A percentile compares a stretch with the other conserved stretches of the same genome.
These are phyloP conservation scores for Picochlorum sp. DNA, from an alignment of 139 green algal genomes.

Conservation along the genomic window DNA sequence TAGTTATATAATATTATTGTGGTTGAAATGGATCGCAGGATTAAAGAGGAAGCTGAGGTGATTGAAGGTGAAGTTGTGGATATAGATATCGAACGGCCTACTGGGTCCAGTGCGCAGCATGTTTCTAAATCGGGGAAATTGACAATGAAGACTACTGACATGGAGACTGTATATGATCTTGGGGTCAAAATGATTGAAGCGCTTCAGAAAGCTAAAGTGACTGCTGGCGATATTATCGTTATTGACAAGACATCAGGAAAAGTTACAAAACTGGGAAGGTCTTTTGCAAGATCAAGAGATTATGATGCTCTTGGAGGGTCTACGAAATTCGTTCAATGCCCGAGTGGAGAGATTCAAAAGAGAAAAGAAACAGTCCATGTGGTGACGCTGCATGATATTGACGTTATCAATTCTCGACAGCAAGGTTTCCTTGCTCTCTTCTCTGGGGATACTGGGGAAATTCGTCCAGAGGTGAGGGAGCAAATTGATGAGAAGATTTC, in stretches of 20 bases:
- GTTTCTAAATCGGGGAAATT: constrained; percentile 83
- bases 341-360: constrained; percentile 95
- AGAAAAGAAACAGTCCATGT: constrained; percentile 96
- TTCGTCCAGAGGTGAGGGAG: constrained; percentile 81
- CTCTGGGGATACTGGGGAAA: constrained; percentile 95
- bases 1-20: not conserved
- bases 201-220: constrained; percentile 77
- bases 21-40: constrained; percentile 23
- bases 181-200: constrained; percentile 87
- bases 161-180: constrained; percentile 99
- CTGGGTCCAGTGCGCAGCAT: constrained; percentile 43
- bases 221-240: constrained; percentile 86
- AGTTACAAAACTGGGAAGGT: constrained; percentile 84
- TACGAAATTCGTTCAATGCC: constrained; percentile 96
- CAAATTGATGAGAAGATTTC: constrained; percentile 50
- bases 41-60: constrained; percentile 97
- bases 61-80: constrained; percentile 99
- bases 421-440: constrained; percentile 98
- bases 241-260: constrained; percentile 93
- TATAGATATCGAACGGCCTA: constrained; percentile 89
- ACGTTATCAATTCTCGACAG: constrained; percentile 24
- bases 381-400: constrained; percentile 75
- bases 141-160: constrained; percentile 98
- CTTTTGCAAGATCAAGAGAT: constrained; percentile 85
- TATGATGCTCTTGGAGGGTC: constrained; percentile 87